phyloP scores from a whole-genome alignment of 2,329 filamentous ascomycete genomes.

The Cladophialophora psammophila region DNA sequence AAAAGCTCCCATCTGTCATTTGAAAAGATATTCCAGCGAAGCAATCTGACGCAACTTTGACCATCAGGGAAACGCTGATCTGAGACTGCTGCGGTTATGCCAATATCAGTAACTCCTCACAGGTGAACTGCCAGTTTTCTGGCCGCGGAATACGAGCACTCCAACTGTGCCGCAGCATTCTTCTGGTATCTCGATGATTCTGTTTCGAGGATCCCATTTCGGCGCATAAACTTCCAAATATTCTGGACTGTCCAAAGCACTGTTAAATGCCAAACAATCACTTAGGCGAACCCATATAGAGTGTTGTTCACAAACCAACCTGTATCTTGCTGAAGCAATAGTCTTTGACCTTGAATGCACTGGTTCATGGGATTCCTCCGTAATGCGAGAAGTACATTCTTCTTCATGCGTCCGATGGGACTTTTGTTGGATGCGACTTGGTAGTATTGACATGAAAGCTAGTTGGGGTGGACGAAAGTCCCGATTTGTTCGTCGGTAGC shows the following conservation, averaged over 20 bases:
- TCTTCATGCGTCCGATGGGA: not conserved
- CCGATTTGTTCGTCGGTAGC: conserved; percentile 5
- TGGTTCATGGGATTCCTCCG: not conserved
- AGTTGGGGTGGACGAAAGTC: conserved; percentile 1
- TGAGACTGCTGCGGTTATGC: not conserved
- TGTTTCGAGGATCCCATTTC: not conserved
- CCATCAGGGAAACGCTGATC: too few relatives aligned
- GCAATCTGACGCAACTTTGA: not conserved
- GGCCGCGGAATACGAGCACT: conserved; percentile 3
- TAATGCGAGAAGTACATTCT: not conserved
- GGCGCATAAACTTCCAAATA: conserved; percentile 6
- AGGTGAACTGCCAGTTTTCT: not conserved
- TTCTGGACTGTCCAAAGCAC: not conserved
- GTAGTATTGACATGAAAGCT: not conserved
- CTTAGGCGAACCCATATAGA: conserved; percentile 7
- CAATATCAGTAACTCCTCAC: not conserved
- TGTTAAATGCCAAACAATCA: not conserved
- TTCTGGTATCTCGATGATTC: conserved; percentile 7
- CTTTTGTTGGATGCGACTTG: not conserved
- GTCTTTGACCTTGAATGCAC: not conserved
- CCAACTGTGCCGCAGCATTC: conserved; percentile 3
- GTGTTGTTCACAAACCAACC: conserved; percentile 2
- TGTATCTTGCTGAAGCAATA: conserved; percentile 3
- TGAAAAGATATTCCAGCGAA: not conserved
- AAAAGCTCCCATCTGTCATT: not conserved